phyloP scores from a whole-genome alignment of 768 basidiomycete genomes.

The Phylloporus scabripes region DNA sequence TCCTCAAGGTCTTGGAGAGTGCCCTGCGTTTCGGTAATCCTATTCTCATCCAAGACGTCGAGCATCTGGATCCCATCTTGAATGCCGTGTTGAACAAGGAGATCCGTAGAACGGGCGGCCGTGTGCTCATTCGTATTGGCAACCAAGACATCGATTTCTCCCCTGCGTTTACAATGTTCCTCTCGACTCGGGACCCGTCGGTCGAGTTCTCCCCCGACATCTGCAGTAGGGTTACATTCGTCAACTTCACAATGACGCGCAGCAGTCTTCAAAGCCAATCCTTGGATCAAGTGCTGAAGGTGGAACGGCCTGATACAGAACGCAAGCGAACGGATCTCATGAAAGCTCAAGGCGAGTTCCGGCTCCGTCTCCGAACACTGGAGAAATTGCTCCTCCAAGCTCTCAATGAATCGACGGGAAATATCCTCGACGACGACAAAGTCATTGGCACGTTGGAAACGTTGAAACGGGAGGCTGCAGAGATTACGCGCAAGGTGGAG shows the following conservation, averaged over 20 bases:
- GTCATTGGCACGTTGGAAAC: slow-evolving; percentile 96
- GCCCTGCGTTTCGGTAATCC: slow-evolving; percentile 99
- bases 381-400: slow-evolving; percentile 92
- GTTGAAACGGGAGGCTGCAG: slow-evolving; percentile 92
- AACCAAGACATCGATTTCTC: slow-evolving; percentile 99
- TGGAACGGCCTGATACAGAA: slow-evolving; percentile 95
- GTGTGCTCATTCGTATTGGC: slow-evolving; percentile 93
- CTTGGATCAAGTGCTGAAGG: slow-evolving; percentile 92
- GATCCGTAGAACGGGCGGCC: slow-evolving; percentile 91
- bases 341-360: slow-evolving; percentile 98
- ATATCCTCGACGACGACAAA: slow-evolving; percentile 97
- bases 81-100: slow-evolving; percentile 97
- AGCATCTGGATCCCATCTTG: slow-evolving; percentile 94
- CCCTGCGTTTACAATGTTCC: slow-evolving; percentile 99
- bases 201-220: slow-evolving; percentile 98
- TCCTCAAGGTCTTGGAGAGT: slow-evolving; percentile 97
- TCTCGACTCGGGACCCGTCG: slow-evolving; percentile 94
- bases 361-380: slow-evolving; percentile 82
- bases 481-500: slow-evolving; percentile 92
- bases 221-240: slow-evolving; percentile 93
- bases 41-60: slow-evolving; percentile 95
- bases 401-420: slow-evolving; percentile 93
- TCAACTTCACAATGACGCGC: slow-evolving; percentile 98
- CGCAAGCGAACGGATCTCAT: slow-evolving; percentile 92
- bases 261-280: slow-evolving; percentile 98